Conservation (phyloP, 495 filamentous ascomycete species). For the Neurospora sp. region DNA sequence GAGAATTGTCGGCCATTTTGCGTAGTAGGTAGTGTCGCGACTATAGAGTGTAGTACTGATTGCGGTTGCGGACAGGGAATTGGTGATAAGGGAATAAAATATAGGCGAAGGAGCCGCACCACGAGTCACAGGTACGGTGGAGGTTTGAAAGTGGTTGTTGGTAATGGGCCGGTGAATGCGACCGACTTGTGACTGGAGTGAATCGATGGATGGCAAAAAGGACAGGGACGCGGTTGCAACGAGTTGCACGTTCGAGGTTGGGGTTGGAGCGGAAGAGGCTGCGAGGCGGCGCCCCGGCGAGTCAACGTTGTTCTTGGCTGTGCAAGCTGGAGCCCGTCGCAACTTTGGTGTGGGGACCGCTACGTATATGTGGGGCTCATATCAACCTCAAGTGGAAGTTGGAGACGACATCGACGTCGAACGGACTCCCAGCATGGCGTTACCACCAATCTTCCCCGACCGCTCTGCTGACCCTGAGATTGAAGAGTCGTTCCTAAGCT, state of each 20-base stretch:
- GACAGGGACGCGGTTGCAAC: not conserved
- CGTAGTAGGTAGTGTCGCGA: not conserved
- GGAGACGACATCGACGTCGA: not conserved
- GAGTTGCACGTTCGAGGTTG: not conserved
- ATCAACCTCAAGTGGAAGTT: not conserved
- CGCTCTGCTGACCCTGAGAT: not conserved
- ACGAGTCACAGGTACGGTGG: not conserved
- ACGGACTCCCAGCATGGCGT: not conserved
- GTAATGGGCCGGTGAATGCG: not conserved
- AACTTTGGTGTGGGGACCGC: not conserved
- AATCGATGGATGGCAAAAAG: not conserved
- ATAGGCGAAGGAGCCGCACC: not conserved
- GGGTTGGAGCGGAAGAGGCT: not conserved
- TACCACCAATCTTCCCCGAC: not conserved
- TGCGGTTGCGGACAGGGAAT: not conserved
- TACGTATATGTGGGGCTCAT: not conserved
- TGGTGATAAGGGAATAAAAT: not conserved
- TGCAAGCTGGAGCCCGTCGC: not conserved
- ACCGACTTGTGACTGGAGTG: not conserved
- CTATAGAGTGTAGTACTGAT: not conserved
- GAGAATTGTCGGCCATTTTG: slow-evolving; percentile 1
- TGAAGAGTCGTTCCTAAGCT: not conserved
- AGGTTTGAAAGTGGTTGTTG: not conserved
- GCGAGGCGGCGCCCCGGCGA: not conserved
- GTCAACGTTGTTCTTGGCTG: not conserved